A percentile compares a stretch with the other conserved stretches of the same genome.
Evolutionary conservation across 2,329 filamentous ascomycete genomes (phyloP).

Genomic region (Allantophomopsis lycopodina): DNA sequence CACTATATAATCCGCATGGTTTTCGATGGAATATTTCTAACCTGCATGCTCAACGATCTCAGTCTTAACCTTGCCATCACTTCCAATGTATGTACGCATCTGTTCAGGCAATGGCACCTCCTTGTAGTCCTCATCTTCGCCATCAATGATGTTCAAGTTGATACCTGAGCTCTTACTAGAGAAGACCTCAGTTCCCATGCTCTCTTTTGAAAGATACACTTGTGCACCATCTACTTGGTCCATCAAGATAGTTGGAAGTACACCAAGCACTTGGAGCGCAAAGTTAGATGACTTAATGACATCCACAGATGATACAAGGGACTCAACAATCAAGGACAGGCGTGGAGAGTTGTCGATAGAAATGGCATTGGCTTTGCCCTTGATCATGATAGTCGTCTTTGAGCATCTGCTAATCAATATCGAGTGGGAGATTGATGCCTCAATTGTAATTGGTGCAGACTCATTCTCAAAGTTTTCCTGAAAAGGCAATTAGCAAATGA

Average conservation of each 20-base stretch:
- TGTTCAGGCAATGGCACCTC: conserved; percentile 85
- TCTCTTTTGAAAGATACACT: conserved; percentile 75
- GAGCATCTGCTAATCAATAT: conserved; percentile 86
- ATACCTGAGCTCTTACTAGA: conserved; percentile 78
- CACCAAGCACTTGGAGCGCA: conserved; percentile 80
- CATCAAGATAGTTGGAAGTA: conserved; percentile 74
- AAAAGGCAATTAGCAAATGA: conserved; percentile 3
- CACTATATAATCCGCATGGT: not conserved
- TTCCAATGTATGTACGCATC: conserved; percentile 63
- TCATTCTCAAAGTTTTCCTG: conserved; percentile 85
- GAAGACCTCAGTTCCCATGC: conserved; percentile 67
- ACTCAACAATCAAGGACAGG: conserved; percentile 77
- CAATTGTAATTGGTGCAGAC: conserved; percentile 59
- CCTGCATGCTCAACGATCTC: conserved; percentile 95
- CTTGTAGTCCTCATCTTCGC: conserved; percentile 61
- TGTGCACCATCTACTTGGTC: conserved; percentile 88
- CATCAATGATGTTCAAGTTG: conserved; percentile 71
- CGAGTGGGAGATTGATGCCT: conserved; percentile 73
- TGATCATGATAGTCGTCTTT: conserved; percentile 79
- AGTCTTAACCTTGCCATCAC: conserved; percentile 65
- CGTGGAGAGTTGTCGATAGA: conserved; percentile 83
- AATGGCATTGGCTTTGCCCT: conserved; percentile 93
- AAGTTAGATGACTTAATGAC: conserved; percentile 94
- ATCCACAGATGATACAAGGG: conserved; percentile 80
- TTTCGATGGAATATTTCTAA: conserved; percentile 23